Percentiles rank a stretch among this genome's conserved stretches.
phyloP scores from a whole-genome alignment of 2,329 filamentous ascomycete species.

The Aureobasidium sp. region DNA sequence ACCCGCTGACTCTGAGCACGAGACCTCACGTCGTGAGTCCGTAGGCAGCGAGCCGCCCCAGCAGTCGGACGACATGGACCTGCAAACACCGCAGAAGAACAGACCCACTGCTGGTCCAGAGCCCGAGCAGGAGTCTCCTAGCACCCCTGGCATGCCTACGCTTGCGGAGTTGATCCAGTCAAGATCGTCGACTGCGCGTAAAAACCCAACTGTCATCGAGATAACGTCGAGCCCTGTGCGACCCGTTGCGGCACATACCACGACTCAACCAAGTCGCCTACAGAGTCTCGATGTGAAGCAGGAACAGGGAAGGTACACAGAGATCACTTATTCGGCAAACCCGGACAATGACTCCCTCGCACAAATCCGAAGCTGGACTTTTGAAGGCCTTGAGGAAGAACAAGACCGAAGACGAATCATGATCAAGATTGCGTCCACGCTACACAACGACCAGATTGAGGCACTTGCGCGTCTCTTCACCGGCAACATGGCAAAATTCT shows the following conservation, averaged over 20 bases:
- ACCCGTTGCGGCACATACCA: not conserved
- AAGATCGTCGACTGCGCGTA: not conserved
- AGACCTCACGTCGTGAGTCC: not conserved
- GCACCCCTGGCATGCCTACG: not conserved
- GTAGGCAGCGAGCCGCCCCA: not conserved
- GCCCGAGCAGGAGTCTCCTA: not conserved
- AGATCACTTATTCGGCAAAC: not conserved
- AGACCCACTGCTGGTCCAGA: not conserved
- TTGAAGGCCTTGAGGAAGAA: constrained; percentile 29
- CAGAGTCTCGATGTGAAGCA: not conserved
- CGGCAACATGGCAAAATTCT: constrained; percentile 34
- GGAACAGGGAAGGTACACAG: not conserved
- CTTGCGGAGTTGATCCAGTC: not conserved
- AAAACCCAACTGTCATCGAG: not conserved
- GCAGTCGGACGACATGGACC: not conserved
- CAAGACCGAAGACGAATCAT: constrained; percentile 29
- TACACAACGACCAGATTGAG: not conserved
- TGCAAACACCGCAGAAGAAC: not conserved
- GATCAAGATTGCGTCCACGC: not conserved
- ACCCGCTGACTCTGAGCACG: not conserved
- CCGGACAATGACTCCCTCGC: constrained; percentile 18
- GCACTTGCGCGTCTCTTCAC: constrained; percentile 29
- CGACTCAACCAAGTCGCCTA: not conserved
- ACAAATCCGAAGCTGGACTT: constrained; percentile 28
- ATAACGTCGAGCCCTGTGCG: not conserved